Evolutionary conservation across 176 grass and related monocot genomes (phyloP).

Genomic region (Oryza officinalis): DNA sequence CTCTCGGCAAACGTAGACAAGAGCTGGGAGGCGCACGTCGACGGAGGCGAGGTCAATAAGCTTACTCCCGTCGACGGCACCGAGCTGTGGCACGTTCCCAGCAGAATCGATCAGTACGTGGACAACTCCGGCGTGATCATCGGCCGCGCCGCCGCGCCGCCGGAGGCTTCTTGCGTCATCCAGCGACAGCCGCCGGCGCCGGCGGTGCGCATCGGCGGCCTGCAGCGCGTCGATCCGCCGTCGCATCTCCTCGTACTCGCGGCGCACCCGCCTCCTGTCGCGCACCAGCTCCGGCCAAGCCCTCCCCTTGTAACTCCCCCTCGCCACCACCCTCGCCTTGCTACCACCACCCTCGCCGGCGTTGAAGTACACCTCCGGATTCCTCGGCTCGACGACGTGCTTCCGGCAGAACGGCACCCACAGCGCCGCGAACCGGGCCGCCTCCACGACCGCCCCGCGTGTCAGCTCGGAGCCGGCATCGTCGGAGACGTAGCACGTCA

Average conservation of each 20-base stretch:
- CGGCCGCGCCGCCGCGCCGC: neutral
- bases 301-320: neutral
- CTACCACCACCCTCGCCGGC: neutral
- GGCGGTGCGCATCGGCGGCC: neutral
- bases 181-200: neutral
- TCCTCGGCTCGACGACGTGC: constrained; percentile 28
- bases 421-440: neutral
- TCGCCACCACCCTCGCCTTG: neutral
- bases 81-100: neutral
- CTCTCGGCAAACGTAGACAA: constrained; percentile 31
- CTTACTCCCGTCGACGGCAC: neutral
- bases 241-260: constrained; percentile 43
- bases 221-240: constrained; percentile 33
- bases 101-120: neutral
- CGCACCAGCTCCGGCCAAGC: constrained; percentile 16
- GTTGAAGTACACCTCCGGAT: constrained; percentile 23
- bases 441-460: neutral
- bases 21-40: neutral
- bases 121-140: constrained; percentile 19
- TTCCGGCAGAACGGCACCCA: constrained; percentile 43
- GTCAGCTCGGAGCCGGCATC: constrained; percentile 25
- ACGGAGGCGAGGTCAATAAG: constrained; percentile 25
- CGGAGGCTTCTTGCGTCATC: neutral
- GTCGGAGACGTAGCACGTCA: constrained; percentile 40
- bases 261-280: constrained; percentile 24